phyloP scores from a whole-genome alignment of 768 basidiomycete species.

The Boletus reticuloceps region DNA sequence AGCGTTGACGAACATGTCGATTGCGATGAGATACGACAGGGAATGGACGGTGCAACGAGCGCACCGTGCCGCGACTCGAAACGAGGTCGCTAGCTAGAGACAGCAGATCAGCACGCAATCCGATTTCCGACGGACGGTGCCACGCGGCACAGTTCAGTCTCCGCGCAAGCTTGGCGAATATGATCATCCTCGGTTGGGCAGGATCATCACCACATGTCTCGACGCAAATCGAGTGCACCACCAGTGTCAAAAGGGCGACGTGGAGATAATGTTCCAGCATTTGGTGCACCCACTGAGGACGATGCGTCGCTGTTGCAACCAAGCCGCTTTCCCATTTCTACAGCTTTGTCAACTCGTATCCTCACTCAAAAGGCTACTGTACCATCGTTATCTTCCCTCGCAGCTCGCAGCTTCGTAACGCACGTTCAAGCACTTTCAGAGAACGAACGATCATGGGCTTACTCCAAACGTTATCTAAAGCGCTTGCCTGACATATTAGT shows the following conservation, averaged over 20 bases:
- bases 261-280: constrained; percentile 15
- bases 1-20: too few relatives aligned
- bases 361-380: constrained; percentile 32
- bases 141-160: too few relatives aligned
- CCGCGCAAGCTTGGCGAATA: too few relatives aligned
- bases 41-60: too few relatives aligned
- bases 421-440: constrained; percentile 41
- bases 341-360: constrained; percentile 46
- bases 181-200: too few relatives aligned
- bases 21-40: too few relatives aligned
- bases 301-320: constrained; percentile 39
- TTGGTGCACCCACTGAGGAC: constrained; percentile 46
- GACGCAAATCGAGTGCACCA: constrained; percentile 2
- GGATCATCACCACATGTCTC: constrained; percentile 9
- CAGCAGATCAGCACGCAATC: too few relatives aligned
- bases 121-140: too few relatives aligned
- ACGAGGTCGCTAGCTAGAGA: too few relatives aligned
- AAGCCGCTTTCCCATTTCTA: constrained; percentile 45
- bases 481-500: constrained; percentile 51
- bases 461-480: constrained; percentile 40
- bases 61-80: too few relatives aligned
- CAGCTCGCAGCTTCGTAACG: constrained; percentile 50
- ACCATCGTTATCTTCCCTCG: constrained; percentile 48
- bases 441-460: constrained; percentile 39
- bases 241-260: constrained; percentile 16